phyloP scores from a whole-genome alignment of 306 rosid genomes.

The Castanea crenata region DNA sequence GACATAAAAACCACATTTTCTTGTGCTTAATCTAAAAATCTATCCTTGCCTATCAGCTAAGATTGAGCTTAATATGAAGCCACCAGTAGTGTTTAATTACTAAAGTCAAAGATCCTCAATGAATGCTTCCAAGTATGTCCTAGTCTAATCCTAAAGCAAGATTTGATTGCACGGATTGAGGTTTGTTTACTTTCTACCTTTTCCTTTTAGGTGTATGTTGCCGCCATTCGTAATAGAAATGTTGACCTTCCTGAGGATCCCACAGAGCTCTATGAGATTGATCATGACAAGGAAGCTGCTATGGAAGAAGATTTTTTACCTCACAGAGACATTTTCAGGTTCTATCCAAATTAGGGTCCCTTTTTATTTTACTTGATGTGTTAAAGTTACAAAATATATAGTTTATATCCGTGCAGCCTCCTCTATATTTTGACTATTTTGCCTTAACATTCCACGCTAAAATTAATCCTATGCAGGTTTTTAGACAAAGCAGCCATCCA shows the following conservation, averaged over 20 bases:
- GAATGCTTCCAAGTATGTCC: background rate
- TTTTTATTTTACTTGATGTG: too few relatives aligned
- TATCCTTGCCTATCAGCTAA: too few relatives aligned
- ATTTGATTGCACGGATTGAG: background rate
- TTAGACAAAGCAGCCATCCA: conserved; percentile 89
- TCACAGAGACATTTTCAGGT: conserved; percentile 66
- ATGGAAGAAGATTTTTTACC: conserved; percentile 65
- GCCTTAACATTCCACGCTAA: background rate
- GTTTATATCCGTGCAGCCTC: background rate
- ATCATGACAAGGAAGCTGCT: conserved; percentile 58
- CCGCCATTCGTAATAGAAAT: conserved; percentile 74
- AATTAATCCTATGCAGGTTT: conserved; percentile 42
- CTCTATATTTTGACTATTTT: background rate
- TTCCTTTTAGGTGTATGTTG: conserved; percentile 68
- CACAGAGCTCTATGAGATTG: conserved; percentile 63
- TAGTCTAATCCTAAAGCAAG: background rate
- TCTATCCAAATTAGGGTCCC: background rate
- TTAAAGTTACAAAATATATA: background rate
- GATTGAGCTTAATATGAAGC: too few relatives aligned
- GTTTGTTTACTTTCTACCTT: background rate
- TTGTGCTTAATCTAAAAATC: background rate
- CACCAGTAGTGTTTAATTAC: too few relatives aligned
- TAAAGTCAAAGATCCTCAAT: background rate
- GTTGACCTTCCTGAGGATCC: conserved; percentile 70
- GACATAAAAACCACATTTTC: background rate